Base-by-base conservation (phyloP, 2,329 filamentous ascomycete species). In the Ophiocordyceps camponoti-floridani region DNA sequence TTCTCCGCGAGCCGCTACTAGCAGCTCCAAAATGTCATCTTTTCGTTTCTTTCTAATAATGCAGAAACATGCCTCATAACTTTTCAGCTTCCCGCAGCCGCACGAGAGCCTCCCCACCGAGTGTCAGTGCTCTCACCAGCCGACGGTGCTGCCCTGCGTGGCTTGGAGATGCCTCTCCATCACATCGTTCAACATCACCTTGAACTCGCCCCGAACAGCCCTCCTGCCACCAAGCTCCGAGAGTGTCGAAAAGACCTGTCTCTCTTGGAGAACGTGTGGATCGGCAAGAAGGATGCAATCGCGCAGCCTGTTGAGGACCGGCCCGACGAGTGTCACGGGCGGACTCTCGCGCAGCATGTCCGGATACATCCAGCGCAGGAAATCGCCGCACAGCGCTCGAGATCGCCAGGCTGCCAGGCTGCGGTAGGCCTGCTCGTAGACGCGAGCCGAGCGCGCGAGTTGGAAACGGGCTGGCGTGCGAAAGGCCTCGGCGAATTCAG, bases 401-500 rank as follows among this genome's bases (percentile, higher is more conserved):
- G 72, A 61, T 0, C 58, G 52, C 0, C 67, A 66, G 4, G 61
- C 54, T 1, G 70, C 67, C 44, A 77, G 64, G 27, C 63, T 54
- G 13, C 56, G 50, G 53, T 75, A 80, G 26, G 77, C 60, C 31
- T 69, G 60, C 4, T 61, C 57, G 53, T 84, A 84, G 49, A 80
- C 63, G 14, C 56, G 54, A n/a, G 62, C 53, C 0, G 70, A 68
- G 18, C 79, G 72, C 1, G 64, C 52, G 9, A 58, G 54, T 37
- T 66, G 59, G 50, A 70, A 68, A 38, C 70, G 64, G 13, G 77
- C 60, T 4, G 74, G 67, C 46, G 68, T 64, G 45, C 69, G 68
- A 67, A 79, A 84, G 10, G 68, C 54, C 18, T 73, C 65, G 77
- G 75, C 82, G 52, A 83, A 75, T 6, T 63, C 62, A 14, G 67